A percentile compares a stretch with the other conserved stretches of the same genome.
These are phyloP conservation scores for Colletotrichum sp. DNA, from an alignment of 2,329 filamentous ascomycete species.

Conservation along the genomic window DNA sequence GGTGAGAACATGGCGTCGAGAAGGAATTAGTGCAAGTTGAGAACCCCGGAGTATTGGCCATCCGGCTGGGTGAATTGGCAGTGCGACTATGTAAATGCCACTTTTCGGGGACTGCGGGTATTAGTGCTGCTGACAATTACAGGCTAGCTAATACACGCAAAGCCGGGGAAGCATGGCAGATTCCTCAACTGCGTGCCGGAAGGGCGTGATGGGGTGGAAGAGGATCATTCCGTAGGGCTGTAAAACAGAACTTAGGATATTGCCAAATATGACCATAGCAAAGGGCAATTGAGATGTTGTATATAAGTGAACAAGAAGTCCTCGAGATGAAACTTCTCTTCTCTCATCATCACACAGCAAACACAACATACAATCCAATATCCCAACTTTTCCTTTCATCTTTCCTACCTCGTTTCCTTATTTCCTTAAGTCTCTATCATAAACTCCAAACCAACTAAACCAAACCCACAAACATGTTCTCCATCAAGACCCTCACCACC, in stretches of 20 bases:
- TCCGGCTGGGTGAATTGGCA: background rate
- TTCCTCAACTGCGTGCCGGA: background rate
- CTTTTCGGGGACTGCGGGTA: background rate
- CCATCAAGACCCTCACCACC: conserved; percentile 30
- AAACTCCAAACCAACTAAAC: background rate
- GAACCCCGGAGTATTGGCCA: background rate
- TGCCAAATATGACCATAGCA: background rate
- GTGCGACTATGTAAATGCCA: background rate
- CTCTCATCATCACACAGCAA: background rate
- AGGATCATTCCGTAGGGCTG: conserved; percentile 10
- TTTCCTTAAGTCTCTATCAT: background rate
- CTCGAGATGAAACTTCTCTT: background rate
- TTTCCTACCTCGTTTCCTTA: conserved; percentile 6
- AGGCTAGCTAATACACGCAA: background rate
- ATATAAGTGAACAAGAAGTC: background rate
- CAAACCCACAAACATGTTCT: conserved; percentile 36
- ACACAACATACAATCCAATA: background rate
- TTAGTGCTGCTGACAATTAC: background rate
- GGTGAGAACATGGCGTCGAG: background rate
- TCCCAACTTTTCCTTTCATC: background rate
- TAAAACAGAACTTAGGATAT: background rate
- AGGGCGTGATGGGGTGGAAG: background rate
- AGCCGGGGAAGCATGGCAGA: background rate
- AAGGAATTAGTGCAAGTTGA: background rate
- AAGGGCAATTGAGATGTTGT: background rate